phyloP scores from a whole-genome alignment of 495 filamentous ascomycete species.

The Talaromyces ruber region DNA sequence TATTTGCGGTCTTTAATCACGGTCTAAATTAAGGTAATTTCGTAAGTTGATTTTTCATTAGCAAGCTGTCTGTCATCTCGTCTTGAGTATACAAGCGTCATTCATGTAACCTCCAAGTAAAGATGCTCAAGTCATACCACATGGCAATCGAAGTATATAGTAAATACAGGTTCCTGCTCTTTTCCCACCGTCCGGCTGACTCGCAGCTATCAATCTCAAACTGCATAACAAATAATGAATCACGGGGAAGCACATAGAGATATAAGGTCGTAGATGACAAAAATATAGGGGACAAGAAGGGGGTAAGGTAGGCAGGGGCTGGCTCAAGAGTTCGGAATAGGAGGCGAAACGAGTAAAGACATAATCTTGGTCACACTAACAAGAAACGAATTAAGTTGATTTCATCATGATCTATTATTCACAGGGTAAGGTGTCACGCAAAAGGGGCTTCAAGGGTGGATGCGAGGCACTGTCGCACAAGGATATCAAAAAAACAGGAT shows the following conservation, averaged over 20 bases:
- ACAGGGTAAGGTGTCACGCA: neutral
- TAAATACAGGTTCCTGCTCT: neutral
- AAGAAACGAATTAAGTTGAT: neutral
- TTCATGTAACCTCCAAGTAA: neutral
- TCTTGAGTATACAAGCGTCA: neutral
- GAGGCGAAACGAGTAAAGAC: neutral
- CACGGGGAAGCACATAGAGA: neutral
- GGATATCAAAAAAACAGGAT: slow-evolving; percentile 2
- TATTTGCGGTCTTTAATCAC: neutral
- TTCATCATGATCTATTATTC: slow-evolving; percentile 3
- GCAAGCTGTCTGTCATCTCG: neutral
- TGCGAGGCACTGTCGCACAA: neutral
- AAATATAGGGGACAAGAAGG: neutral
- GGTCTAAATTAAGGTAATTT: neutral
- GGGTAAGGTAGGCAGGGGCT: neutral
- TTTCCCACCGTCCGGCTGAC: neutral
- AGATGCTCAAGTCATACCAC: neutral
- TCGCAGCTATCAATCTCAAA: neutral
- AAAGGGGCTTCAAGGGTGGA: neutral
- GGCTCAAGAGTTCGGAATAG: neutral
- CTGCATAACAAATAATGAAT: neutral
- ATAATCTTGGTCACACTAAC: neutral
- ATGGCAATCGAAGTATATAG: neutral
- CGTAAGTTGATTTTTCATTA: neutral
- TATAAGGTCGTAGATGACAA: neutral